Percentiles rank a stretch among this genome's conserved stretches.
Evolutionary conservation across 179 eudicot species (phyloP).

Genomic region (Nepenthes alata): DNA sequence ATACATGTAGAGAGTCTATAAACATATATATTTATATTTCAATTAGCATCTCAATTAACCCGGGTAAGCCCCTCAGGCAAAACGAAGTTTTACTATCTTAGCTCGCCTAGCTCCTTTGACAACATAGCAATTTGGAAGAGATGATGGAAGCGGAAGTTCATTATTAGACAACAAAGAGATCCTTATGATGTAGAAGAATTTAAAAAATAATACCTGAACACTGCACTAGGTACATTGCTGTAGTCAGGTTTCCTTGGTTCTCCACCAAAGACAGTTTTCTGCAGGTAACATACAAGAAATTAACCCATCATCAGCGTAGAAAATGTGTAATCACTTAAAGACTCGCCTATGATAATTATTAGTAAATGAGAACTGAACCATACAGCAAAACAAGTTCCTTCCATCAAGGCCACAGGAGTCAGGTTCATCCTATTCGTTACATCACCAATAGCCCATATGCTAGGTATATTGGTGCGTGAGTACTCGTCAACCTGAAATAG

Average conservation of each 20-base stretch:
- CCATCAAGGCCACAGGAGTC: slow-evolving; percentile 98
- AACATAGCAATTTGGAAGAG: too few species aligned
- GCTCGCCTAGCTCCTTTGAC: too few species aligned
- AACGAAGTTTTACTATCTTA: too few species aligned
- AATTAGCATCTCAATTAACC: too few species aligned
- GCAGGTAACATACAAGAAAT: slow-evolving; percentile 11
- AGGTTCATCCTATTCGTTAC: slow-evolving; percentile 93
- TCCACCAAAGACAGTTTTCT: slow-evolving; percentile 87
- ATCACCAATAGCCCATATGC: slow-evolving; percentile 97
- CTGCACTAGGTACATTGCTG: slow-evolving; percentile 60
- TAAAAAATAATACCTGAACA: slow-evolving; percentile 52
- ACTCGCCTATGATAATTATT: background rate
- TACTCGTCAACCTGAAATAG: slow-evolving; percentile 66
- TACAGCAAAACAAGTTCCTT: slow-evolving; percentile 91
- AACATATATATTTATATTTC: too few species aligned
- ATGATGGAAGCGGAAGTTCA: too few species aligned
- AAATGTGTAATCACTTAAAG: background rate
- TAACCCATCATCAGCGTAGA: background rate
- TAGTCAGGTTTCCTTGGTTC: slow-evolving; percentile 67
- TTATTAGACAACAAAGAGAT: background rate
- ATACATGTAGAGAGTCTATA: too few species aligned
- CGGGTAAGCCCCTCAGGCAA: too few species aligned
- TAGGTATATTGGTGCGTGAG: slow-evolving; percentile 73
- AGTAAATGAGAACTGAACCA: slow-evolving; percentile 12
- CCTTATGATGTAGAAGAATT: background rate